These are phyloP conservation scores for Gracilariopsis chorda DNA, from an alignment of 23 red algal genomes.

Conservation along the genomic window DNA sequence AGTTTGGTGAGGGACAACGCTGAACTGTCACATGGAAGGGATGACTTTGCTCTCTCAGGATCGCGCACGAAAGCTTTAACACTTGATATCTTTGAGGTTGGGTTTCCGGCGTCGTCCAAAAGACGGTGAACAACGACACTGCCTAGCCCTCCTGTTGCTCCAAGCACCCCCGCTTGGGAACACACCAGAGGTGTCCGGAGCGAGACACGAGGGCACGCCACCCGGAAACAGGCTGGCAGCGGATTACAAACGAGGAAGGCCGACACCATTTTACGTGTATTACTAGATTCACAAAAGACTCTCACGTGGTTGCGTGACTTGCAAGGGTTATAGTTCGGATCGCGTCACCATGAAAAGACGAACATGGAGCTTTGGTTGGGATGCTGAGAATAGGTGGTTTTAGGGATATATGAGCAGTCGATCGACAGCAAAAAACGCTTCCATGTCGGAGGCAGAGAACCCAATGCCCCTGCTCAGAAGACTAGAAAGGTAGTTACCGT, in stretches of 20 bases:
- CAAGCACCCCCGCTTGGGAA: conserved; percentile 13
- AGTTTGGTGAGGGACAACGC: not conserved
- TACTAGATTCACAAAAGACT: too few species aligned
- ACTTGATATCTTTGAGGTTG: not conserved
- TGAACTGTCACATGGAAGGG: not conserved
- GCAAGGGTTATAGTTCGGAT: too few species aligned
- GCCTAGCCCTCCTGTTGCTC: conserved; percentile 63
- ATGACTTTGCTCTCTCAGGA: not conserved
- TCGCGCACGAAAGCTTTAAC: conserved; percentile 33
- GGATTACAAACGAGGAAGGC: not conserved
- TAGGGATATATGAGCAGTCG: too few species aligned
- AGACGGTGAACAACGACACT: conserved; percentile 21
- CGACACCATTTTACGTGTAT: too few species aligned
- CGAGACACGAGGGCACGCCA: not conserved
- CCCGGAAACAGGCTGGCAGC: not conserved
- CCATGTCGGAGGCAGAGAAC: too few species aligned
- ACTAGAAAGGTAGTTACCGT: too few species aligned
- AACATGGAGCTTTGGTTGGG: too few species aligned
- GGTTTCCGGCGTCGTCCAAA: not conserved
- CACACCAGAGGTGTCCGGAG: not conserved
- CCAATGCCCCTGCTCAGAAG: too few species aligned
- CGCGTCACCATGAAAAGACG: too few species aligned
- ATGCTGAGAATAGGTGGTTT: too few species aligned
- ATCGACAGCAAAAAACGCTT: too few species aligned
- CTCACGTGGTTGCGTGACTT: too few species aligned